Evolutionary conservation across 495 filamentous ascomycete genomes (phyloP), one percentile per base, ranked within the genome.

Genomic region (Xylaria scruposa): DNA sequence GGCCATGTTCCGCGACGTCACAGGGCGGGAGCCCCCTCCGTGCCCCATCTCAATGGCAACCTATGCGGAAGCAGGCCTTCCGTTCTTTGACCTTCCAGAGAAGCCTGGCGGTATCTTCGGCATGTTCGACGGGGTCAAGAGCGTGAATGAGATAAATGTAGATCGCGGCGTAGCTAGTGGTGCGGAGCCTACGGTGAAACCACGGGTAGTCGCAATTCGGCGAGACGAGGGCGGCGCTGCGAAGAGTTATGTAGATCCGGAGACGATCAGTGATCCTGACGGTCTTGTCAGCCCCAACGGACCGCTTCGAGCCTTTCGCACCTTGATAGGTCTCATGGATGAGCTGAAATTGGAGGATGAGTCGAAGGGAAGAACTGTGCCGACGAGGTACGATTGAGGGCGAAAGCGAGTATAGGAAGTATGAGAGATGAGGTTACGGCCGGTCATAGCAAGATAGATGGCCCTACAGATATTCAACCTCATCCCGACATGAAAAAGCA

Each of bases 31-130:
- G 0, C 71, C 78, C 4, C 81, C 85, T 13, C 24, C 42, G 13
- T 79, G 78, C 24, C 83, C 86, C 0, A 75, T 86, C 56, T 73
- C 72, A 9, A 79, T 78, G 8, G 29, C 71, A 15, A 75, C 71
- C 0, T 87, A 87, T 47, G 76, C 76, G 21, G 33, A 68, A 0
- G 40, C 59, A 1, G 77, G 79, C 0, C 65, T 81, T 4, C 81
- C 83, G 9, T 85, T 83, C 75, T 86, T 79, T 67, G 61, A 77
- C 6, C 59, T 79, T n/a, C 76, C 75, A 40, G 76, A 81, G 33
- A 75, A 82, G 40, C 33, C 62, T n/a, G 72, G 68, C 33, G 46
- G 40, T 44, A 60, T 75, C n/a, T 56, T 63, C 0, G 76, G 72
- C n/a, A 56, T 72, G 36, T 78, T 73, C 24, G 66, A 44, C 3